Evolutionary conservation across 164 flowering plant genomes (phyloP).

Genomic region (Kingdonia uniflora): DNA sequence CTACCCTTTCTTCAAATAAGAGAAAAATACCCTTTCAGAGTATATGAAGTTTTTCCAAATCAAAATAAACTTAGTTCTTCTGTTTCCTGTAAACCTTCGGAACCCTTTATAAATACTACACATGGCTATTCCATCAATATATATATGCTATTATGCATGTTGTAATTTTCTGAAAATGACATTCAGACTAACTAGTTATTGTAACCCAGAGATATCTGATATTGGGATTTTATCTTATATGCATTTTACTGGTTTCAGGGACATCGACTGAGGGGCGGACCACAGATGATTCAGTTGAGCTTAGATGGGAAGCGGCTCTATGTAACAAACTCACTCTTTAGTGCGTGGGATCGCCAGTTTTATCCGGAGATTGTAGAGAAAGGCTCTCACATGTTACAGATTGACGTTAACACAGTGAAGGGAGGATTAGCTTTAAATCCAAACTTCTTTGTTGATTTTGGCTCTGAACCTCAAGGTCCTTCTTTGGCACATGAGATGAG

Average conservation of each 20-base stretch:
- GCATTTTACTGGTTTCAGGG: slow-evolving; percentile 39
- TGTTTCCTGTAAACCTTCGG: too few relatives aligned
- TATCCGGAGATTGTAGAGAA: slow-evolving; percentile 72
- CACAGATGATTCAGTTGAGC: slow-evolving; percentile 96
- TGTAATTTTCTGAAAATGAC: too few relatives aligned
- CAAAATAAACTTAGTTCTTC: too few relatives aligned
- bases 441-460: slow-evolving; percentile 80
- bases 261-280: slow-evolving; percentile 73
- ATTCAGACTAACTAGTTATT: too few relatives aligned
- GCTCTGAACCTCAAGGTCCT: slow-evolving; percentile 90
- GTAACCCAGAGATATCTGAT: too few relatives aligned
- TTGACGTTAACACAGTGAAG: slow-evolving; percentile 70
- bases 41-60: too few relatives aligned
- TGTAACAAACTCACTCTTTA: slow-evolving; percentile 88
- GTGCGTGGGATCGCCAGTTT: slow-evolving; percentile 90
- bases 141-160: too few relatives aligned
- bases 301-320: slow-evolving; percentile 92
- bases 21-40: too few relatives aligned
- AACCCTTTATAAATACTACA: too few relatives aligned
- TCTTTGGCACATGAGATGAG: slow-evolving; percentile 97
- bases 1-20: too few relatives aligned
- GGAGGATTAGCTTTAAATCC: slow-evolving; percentile 81
- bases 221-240: too few relatives aligned
- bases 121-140: too few relatives aligned
- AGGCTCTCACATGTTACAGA: slow-evolving; percentile 90